A percentile compares a stretch with the other conserved stretches of the same genome.
These are phyloP conservation scores for Angomonas deanei DNA, from an alignment of 208 protist genomes.

Conservation along the genomic window DNA sequence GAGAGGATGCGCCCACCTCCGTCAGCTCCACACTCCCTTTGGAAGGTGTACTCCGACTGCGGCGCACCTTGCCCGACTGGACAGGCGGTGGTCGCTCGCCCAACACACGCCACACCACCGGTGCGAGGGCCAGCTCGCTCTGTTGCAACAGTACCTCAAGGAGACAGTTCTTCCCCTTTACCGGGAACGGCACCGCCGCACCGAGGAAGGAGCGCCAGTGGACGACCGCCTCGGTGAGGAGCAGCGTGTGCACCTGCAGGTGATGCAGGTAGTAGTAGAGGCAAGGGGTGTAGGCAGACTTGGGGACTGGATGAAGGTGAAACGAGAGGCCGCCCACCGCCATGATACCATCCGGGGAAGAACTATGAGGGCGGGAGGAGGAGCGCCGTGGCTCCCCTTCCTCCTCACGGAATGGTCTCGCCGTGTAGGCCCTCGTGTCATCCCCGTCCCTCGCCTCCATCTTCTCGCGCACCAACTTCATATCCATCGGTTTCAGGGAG, in stretches of 20 bases:
- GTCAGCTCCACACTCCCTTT: neutral
- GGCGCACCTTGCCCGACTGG: no score
- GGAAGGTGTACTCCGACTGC: no score
- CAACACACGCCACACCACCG: constrained; percentile 14
- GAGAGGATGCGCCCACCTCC: neutral
- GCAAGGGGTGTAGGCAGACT: constrained; percentile 22
- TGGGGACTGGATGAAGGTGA: neutral
- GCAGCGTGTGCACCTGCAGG: constrained; percentile 29
- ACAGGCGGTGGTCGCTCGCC: no score
- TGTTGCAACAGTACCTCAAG: constrained; percentile 33
- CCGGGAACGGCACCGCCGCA: constrained; percentile 23
- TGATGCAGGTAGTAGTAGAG: constrained; percentile 29
- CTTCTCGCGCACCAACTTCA: no score
- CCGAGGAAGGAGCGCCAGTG: constrained; percentile 17
- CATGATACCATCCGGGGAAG: neutral
- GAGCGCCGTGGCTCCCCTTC: neutral
- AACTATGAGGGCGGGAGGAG: neutral
- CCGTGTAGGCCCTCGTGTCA: no score
- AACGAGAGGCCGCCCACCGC: neutral
- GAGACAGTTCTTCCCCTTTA: constrained; percentile 37
- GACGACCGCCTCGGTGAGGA: constrained; percentile 23
- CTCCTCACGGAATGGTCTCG: no score
- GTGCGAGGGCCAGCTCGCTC: constrained; percentile 15
- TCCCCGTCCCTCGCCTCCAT: no score
- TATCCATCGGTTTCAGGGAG: no score